A percentile compares a stretch with the other conserved stretches of the same genome.
phyloP scores from a whole-genome alignment of 2,329 filamentous ascomycete genomes.

The Triangularia setosa region DNA sequence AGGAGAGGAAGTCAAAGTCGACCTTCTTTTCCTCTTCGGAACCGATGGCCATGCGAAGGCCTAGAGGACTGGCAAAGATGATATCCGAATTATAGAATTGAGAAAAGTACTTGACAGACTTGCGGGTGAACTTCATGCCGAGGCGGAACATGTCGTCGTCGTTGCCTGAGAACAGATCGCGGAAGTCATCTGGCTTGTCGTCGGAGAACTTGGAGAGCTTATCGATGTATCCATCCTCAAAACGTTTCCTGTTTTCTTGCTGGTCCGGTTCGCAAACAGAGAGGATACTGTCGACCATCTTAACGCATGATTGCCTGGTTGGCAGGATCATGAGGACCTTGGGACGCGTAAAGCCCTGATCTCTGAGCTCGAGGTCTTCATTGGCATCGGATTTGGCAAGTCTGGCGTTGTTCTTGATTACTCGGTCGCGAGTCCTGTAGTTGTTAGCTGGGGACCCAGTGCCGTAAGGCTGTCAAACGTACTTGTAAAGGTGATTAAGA shows the following conservation, averaged over 20 bases:
- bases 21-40: slow-evolving; percentile 62
- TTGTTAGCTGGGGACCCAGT: slow-evolving; percentile 33
- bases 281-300: slow-evolving; percentile 72
- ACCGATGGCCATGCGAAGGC: slow-evolving; percentile 85
- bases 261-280: slow-evolving; percentile 77
- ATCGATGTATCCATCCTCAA: slow-evolving; percentile 76
- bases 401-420: slow-evolving; percentile 88
- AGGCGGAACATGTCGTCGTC: slow-evolving; percentile 96
- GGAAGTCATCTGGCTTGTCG: slow-evolving; percentile 81
- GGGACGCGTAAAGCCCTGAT: slow-evolving; percentile 92
- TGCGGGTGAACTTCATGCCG: slow-evolving; percentile 94
- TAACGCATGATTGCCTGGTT: slow-evolving; percentile 80
- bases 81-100: slow-evolving; percentile 97
- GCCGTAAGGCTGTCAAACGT: too few species aligned
- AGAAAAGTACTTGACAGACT: slow-evolving; percentile 90
- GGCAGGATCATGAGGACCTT: slow-evolving; percentile 90
- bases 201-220: slow-evolving; percentile 64
- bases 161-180: slow-evolving; percentile 86
- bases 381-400: slow-evolving; percentile 58
- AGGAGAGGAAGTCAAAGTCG: slow-evolving; percentile 89
- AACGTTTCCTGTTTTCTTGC: slow-evolving; percentile 91
- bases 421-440: slow-evolving; percentile 69
- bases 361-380: slow-evolving; percentile 69
- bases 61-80: slow-evolving; percentile 84
- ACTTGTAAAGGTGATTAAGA: slow-evolving; percentile 87